Conservation (phyloP, 371 early-diverging fungal genomes). For the Mucor ambiguus region DNA sequence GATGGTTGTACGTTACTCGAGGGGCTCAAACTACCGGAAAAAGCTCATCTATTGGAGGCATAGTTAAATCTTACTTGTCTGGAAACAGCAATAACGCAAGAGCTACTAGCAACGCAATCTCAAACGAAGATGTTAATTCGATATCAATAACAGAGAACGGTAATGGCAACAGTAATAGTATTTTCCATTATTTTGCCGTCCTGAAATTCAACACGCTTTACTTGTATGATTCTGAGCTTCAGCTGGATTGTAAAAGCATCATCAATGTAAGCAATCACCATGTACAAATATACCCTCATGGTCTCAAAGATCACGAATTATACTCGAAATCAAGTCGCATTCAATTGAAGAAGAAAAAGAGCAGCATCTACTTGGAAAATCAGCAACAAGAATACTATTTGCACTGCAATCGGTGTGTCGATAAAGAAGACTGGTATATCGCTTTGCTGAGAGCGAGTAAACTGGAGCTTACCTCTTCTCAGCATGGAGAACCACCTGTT, state of each 20-base stretch:
- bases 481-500: constrained; percentile 26
- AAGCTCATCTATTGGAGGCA: constrained; percentile 34
- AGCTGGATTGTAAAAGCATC: constrained; percentile 78
- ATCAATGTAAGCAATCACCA: constrained; percentile 68
- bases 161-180: not conserved
- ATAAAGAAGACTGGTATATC: constrained; percentile 93
- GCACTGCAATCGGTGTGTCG: constrained; percentile 56
- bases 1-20: constrained; percentile 49
- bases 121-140: not conserved
- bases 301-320: constrained; percentile 63
- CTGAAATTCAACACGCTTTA: constrained; percentile 79
- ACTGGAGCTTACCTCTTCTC: constrained; percentile 19
- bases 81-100: constrained; percentile 11
- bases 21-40: constrained; percentile 29
- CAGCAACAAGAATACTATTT: constrained; percentile 47
- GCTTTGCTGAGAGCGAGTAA: constrained; percentile 51
- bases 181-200: constrained; percentile 62
- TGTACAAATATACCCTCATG: constrained; percentile 66
- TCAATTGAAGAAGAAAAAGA: constrained; percentile 37
- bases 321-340: constrained; percentile 60
- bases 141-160: not conserved
- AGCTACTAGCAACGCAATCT: constrained; percentile 27
- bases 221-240: constrained; percentile 82
- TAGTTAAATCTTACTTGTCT: constrained; percentile 43
- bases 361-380: not conserved